Base-by-base conservation (phyloP, 208 protist genomes). In the Acanthamoeba rhysodes region DNA sequence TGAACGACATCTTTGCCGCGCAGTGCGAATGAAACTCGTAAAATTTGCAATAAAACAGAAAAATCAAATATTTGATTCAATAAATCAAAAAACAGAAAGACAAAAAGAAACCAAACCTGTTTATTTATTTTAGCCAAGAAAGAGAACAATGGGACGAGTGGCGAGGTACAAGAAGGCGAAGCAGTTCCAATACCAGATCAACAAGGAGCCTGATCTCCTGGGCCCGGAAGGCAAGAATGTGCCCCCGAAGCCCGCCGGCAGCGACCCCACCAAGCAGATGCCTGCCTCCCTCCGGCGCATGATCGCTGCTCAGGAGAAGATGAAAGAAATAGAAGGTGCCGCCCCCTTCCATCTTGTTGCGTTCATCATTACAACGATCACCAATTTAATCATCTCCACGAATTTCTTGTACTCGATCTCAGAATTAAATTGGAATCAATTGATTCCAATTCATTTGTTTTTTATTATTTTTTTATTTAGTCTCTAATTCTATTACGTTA, bases 281-380 rank as follows among this genome's bases (percentile, higher is more conserved):
- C 66, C 66, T 1, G 66, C 66, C 27, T 74, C 66, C 22, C n/a
- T 74, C 20, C 12, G 27, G 22, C 66, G 66, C 66, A 18, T 74
- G 22, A 74, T 74, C 20, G 66, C 66, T 10, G 66, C 66, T 74
- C 12, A 74, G n/a, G 66, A 74, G 32, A 74, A 74, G 66, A 74
- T 74, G n/a, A 74, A 74, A 74, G 66, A 74, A 29, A 74, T 74
- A 0, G 66, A 74, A 27, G 66, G 66, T 74, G n/a, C 1, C 48
- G 10, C 12, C 32, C 27, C 66, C 10, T 74, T 10, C 66, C 32
- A n/a, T 74, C 14, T 29, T 1, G 14, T 41, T 37, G 22, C 66
- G 32, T 74, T 74, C 1, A 32, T 41, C 37, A 41, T 41, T 41
- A 1, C 37, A 41, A 41, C 37, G 4, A 41, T 41, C 37, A 3